These are phyloP conservation scores for Aspergillus persii DNA, from an alignment of 2,329 filamentous ascomycete genomes.

Conservation along the genomic window DNA sequence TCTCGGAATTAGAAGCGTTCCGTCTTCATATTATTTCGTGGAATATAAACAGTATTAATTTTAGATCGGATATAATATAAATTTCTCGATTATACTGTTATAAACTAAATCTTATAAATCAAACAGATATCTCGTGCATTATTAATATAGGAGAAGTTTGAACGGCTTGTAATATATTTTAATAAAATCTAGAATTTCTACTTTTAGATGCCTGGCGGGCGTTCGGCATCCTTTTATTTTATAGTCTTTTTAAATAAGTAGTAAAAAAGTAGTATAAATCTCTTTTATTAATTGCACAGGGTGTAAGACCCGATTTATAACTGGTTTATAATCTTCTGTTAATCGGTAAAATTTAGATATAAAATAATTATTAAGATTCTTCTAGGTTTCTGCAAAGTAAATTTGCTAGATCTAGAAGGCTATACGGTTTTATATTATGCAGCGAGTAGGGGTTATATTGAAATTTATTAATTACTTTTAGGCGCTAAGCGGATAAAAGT, in stretches of 20 bases:
- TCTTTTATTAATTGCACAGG: conserved; percentile 11
- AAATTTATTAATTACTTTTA: no score
- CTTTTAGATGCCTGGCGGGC: conserved; percentile 18
- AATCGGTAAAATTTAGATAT: conserved; percentile 15
- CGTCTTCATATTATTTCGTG: no score
- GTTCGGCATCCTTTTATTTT: conserved; percentile 15
- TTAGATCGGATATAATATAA: conserved; percentile 6
- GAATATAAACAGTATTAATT: neutral
- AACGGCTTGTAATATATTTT: conserved; percentile 12
- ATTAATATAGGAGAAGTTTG: conserved; percentile 16
- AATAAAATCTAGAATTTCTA: conserved; percentile 24
- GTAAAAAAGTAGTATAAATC: conserved; percentile 19
- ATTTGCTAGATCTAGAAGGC: no score
- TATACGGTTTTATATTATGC: no score
- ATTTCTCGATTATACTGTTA: conserved; percentile 18
- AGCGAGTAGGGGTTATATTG: no score
- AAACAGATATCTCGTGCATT: conserved; percentile 9
- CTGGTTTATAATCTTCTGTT: conserved; percentile 17
- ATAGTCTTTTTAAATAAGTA: conserved; percentile 22
- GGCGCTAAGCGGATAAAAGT: no score
- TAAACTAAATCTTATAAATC: conserved; percentile 17
- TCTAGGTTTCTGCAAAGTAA: no score
- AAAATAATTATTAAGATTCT: no score
- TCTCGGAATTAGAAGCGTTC: no score
- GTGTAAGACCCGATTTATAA: neutral